Evolutionary conservation across 768 basidiomycete species (phyloP), one percentile per base, ranked within the genome.

Genomic region (Lepiota subincarnata): DNA sequence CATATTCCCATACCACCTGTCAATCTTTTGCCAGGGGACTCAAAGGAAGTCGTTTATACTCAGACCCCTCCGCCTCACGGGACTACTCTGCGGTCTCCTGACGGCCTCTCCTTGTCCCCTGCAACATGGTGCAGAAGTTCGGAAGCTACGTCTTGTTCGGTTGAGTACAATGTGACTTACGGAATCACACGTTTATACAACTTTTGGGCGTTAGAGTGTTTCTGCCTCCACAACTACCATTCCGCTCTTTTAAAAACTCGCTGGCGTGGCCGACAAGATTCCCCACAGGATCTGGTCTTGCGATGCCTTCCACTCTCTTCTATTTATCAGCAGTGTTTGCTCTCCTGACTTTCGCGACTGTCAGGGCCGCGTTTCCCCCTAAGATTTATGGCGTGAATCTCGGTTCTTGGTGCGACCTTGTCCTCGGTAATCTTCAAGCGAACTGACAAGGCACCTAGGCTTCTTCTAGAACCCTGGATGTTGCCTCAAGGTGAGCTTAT

Each of bases 401-500:
- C 28, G 84, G 86, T 12, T 81, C 81, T 50, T 86, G 83, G 83
- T 80, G 56, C 18, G 73, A 62, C 49, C 31, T 14, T 28, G 16
- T 31, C 7, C 14, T 42, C 47, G 20, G 31, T 18, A 11, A 12
- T 7, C 18, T 10, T 14, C 54, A 19, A 68, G 59, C 53, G n/a
- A 38, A 3, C 20, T 48, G 22, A 46, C 24, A 12, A 35, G 10
- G 18, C 44, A 44, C 38, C 14, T 54, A 89, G 89, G 89, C 74
- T 91, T 46, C 66, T 91, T 0, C 65, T 89, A 4, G 89, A 91
- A 61, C 60, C 87, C n/a, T 91, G 89, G 89, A 91, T 91, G 88
- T 73, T 89, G 38, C 87, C 87, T 7, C 69, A 74, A 65, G 84
- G 84, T 84, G 55, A 1, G 59, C 16, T 16, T 12, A 4, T 11